phyloP scores from a whole-genome alignment of 2,329 filamentous ascomycete species.

The Scytalidium sp. region DNA sequence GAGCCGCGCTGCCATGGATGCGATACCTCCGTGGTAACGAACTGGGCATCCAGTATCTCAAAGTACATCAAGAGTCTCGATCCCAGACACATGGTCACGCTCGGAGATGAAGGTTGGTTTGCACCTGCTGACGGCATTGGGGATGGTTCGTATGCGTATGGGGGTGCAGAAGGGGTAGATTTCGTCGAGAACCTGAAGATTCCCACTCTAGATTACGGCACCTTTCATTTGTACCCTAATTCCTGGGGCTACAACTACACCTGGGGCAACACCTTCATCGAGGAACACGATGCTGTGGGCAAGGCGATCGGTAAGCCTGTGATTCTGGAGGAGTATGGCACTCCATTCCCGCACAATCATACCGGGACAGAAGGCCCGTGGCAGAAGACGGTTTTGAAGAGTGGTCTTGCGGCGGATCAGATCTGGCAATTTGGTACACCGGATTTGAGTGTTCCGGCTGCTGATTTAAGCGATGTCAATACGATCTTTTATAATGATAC shows the following conservation, averaged over 20 bases:
- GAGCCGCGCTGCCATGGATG: slow-evolving; percentile 64
- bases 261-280: slow-evolving; percentile 45
- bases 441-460: slow-evolving; percentile 12
- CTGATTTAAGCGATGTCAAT: slow-evolving; percentile 18
- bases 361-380: slow-evolving; percentile 17
- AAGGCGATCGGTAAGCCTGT: slow-evolving; percentile 92
- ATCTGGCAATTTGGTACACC: slow-evolving; percentile 24
- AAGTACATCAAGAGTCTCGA: slow-evolving; percentile 64
- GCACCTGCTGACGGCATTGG: slow-evolving; percentile 30
- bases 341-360: slow-evolving; percentile 19
- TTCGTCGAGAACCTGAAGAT: slow-evolving; percentile 45
- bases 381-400: slow-evolving; percentile 19
- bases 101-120: slow-evolving; percentile 63
- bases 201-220: slow-evolving; percentile 47
- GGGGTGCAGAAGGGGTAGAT: slow-evolving; percentile 42
- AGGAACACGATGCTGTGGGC: slow-evolving; percentile 44
- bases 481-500: slow-evolving; percentile 18
- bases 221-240: slow-evolving; percentile 49
- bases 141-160: slow-evolving; percentile 41
- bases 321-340: slow-evolving; percentile 73
- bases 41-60: slow-evolving; percentile 57
- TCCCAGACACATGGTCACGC: slow-evolving; percentile 56
- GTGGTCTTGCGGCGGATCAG: slow-evolving; percentile 20
- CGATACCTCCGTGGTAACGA: slow-evolving; percentile 50
- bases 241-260: slow-evolving; percentile 35